phyloP scores from a whole-genome alignment of 768 basidiomycete genomes.

The Lyophyllum decastes region DNA sequence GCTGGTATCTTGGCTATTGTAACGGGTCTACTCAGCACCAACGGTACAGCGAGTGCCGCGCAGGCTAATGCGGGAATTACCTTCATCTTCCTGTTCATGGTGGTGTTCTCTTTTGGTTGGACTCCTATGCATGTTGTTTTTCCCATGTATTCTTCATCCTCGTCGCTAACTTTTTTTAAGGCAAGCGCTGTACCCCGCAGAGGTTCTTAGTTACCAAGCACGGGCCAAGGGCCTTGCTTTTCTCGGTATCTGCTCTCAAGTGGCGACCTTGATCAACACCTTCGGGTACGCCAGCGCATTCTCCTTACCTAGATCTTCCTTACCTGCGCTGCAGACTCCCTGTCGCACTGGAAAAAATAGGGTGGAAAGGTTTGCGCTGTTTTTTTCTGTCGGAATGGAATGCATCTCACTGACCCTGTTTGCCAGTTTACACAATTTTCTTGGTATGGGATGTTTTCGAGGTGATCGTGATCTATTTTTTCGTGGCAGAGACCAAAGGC shows the following conservation, averaged over 20 bases:
- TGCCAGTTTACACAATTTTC: slow-evolving; percentile 51
- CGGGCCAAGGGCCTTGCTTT: slow-evolving; percentile 55
- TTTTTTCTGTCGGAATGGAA: neutral
- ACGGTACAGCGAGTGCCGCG: slow-evolving; percentile 31
- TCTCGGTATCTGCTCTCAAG: slow-evolving; percentile 44
- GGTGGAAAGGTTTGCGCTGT: slow-evolving; percentile 44
- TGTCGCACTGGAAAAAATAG: slow-evolving; percentile 43
- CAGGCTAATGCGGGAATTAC: slow-evolving; percentile 53
- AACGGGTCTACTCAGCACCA: slow-evolving; percentile 43
- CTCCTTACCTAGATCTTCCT: neutral
- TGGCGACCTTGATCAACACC: slow-evolving; percentile 48
- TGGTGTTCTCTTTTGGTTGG: slow-evolving; percentile 56
- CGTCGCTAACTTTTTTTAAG: slow-evolving; percentile 20
- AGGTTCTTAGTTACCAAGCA: slow-evolving; percentile 50
- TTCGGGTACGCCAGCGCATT: slow-evolving; percentile 37
- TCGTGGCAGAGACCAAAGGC: slow-evolving; percentile 53
- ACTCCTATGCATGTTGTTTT: slow-evolving; percentile 45
- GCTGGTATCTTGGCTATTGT: slow-evolving; percentile 45
- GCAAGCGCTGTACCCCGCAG: slow-evolving; percentile 57
- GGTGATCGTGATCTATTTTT: slow-evolving; percentile 45
- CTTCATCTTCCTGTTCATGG: slow-evolving; percentile 53
- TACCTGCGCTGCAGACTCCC: slow-evolving; percentile 34
- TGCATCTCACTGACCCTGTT: slow-evolving; percentile 1
- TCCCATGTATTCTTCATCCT: neutral
- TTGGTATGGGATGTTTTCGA: slow-evolving; percentile 50